Percentiles rank a stretch among this genome's conserved stretches.
Conservation (phyloP, 345 rosid genomes). For the Populus pruinosa region DNA sequence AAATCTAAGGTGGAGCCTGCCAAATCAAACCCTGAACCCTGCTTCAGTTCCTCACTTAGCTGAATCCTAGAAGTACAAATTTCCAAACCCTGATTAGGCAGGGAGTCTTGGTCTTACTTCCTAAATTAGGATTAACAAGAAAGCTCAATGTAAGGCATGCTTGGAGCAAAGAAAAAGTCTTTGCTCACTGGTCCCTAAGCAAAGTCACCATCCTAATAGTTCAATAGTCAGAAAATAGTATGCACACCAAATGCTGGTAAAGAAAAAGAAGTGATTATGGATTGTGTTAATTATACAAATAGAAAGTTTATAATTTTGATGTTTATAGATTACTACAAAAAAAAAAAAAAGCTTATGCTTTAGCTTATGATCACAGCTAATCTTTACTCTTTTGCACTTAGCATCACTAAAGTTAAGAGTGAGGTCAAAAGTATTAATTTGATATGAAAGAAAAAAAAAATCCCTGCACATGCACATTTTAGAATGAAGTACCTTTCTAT, state of each 20-base stretch:
- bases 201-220: background rate
- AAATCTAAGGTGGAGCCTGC: background rate
- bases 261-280: background rate
- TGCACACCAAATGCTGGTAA: background rate
- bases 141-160: background rate
- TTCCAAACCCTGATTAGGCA: background rate
- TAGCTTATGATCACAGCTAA: background rate
- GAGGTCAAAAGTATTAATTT: background rate
- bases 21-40: background rate
- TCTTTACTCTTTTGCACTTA: background rate
- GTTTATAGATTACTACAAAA: background rate
- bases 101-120: background rate
- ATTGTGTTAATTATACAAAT: background rate
- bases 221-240: background rate
- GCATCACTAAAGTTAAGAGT: background rate
- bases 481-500: slow-evolving; percentile 23
- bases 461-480: background rate
- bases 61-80: background rate
- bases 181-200: background rate
- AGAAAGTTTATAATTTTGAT: background rate
- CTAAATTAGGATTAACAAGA: background rate
- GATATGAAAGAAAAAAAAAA: background rate
- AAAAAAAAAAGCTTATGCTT: background rate
- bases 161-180: background rate
- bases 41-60: background rate